Percentiles rank a stretch among this genome's conserved stretches.
Evolutionary conservation across 306 rosid species (phyloP).

Genomic region (Cucurbita ficifolia): DNA sequence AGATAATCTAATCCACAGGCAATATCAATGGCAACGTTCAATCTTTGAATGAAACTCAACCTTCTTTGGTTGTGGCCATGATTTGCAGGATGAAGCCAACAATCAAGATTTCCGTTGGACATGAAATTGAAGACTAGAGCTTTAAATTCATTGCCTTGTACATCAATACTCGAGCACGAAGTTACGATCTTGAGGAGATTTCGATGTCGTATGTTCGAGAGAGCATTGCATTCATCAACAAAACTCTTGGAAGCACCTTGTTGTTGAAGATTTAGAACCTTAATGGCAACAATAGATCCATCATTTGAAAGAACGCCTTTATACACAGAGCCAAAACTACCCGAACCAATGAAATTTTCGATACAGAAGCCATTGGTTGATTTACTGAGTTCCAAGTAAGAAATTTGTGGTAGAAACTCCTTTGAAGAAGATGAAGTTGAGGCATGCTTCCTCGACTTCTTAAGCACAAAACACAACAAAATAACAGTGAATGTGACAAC

Average conservation of each 20-base stretch:
- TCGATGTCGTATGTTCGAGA: conserved; percentile 17
- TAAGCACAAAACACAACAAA: neutral
- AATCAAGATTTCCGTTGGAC: neutral
- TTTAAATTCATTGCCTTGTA: neutral
- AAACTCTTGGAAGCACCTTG: conserved; percentile 29
- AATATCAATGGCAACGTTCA: conserved; percentile 16
- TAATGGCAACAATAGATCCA: conserved; percentile 12
- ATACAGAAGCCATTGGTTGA: neutral
- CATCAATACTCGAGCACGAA: conserved; percentile 1
- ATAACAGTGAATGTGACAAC: neutral
- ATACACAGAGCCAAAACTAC: neutral
- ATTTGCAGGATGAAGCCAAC: neutral
- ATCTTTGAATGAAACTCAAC: conserved; percentile 17
- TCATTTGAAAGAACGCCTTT: neutral
- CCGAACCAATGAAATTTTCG: neutral
- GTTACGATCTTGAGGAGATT: conserved; percentile 35
- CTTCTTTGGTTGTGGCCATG: neutral
- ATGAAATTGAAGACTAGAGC: neutral
- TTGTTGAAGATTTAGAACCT: conserved; percentile 24
- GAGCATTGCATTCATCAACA: conserved; percentile 21
- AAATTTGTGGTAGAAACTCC: neutral
- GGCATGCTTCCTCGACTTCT: neutral
- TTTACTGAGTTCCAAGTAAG: neutral
- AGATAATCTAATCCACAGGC: conserved; percentile 25
- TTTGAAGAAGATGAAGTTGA: neutral